phyloP scores from a whole-genome alignment of 2,329 filamentous ascomycete species.

The Pestalotiopsis sp. region DNA sequence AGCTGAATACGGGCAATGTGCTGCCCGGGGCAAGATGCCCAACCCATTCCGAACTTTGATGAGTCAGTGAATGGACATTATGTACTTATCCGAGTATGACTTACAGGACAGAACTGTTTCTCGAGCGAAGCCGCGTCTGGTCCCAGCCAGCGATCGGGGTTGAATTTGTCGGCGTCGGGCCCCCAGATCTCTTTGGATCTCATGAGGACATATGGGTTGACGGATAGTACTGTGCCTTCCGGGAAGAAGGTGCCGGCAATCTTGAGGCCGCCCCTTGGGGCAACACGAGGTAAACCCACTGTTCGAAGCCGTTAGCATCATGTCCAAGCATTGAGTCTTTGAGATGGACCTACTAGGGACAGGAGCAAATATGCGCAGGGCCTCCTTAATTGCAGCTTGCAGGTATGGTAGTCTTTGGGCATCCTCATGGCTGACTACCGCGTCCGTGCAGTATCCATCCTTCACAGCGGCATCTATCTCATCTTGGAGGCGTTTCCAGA shows the following conservation, averaged over 20 bases:
- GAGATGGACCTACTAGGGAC: background rate
- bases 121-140: conserved; percentile 1
- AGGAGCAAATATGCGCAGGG: conserved; percentile 8
- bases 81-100: background rate
- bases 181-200: background rate
- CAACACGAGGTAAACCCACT: conserved; percentile 9
- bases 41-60: conserved; percentile 1
- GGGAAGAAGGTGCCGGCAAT: background rate
- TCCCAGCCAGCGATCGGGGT: conserved; percentile 10
- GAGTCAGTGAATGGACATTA: background rate
- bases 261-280: conserved; percentile 4
- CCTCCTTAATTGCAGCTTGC: conserved; percentile 4
- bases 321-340: background rate
- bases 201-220: conserved; percentile 7
- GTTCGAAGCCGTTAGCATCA: background rate
- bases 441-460: background rate
- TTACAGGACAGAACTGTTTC: conserved; percentile 7
- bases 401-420: background rate
- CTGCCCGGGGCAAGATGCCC: conserved; percentile 11
- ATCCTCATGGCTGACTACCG: background rate
- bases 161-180: conserved; percentile 2
- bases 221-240: conserved; percentile 1
- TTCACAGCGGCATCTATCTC: background rate
- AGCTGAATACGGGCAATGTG: conserved; percentile 9
- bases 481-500: background rate